Base-by-base conservation (phyloP, 2,329 filamentous ascomycete species). In the Aspergillaceae sp. region DNA sequence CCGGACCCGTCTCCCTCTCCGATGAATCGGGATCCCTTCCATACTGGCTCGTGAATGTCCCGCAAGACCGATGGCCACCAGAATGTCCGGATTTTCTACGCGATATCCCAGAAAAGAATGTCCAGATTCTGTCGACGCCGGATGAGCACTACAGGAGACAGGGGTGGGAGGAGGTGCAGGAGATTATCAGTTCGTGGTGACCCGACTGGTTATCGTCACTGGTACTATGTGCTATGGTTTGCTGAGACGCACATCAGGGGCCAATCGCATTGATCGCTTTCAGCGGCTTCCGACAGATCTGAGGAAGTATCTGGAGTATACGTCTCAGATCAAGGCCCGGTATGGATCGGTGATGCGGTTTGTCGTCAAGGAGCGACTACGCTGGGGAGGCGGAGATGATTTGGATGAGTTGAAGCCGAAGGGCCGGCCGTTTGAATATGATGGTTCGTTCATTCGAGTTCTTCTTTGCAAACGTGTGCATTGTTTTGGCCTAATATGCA, bases 21-120 rank as follows among this genome's bases (percentile, higher is more conserved):
- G 32, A 56, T 3, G 43, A 45, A 7, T 30, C 48, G 26, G 52
- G 56, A 35, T 48, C 50, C 4, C 52, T 76, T 27, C 83, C 84
- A 0, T 94, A 84, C 71, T 95, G 89, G 89, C 84, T 91, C 51
- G 76, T 85, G 66, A 95, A 95, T 64, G 70, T 94, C 10, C 80
- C 86, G 0, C 67, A 71, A 33, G 63, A 73, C 28, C 68, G 83
- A 51, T 79, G 83, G 62, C 80, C 82, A 0, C 56, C 66, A 2
- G 73, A 81, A 44, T 94, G 89, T 59, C 90, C 90, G 0, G 74
- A 77, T 4, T 92, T 80, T 61, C 77, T 96, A 34, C 66, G 61
- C 43, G 73, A 78, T 53, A 69, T 84, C 46, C 76, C 73, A 42
- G 69, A 73, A 40, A 94, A 92, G 67, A 86, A 94, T 63, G 71